A percentile compares a stretch with the other conserved stretches of the same genome.
These are phyloP conservation scores for Bertia moriformis DNA, from an alignment of 2,329 filamentous ascomycete genomes.

Conservation along the genomic window DNA sequence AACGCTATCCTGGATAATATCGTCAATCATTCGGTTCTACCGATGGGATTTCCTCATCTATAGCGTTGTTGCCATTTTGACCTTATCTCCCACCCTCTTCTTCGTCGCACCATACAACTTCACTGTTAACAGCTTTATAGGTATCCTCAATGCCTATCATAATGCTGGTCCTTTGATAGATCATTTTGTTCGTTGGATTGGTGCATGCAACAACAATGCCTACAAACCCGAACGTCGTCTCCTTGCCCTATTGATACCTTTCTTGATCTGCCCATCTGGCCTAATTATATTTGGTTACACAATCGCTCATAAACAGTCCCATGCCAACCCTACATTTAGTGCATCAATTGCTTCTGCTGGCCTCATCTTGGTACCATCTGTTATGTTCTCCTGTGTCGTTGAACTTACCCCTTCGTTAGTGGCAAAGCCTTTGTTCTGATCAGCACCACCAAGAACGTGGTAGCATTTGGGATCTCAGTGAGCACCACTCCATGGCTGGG, in stretches of 20 bases:
- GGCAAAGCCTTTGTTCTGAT: constrained; percentile 18
- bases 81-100: constrained; percentile 11
- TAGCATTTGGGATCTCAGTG: constrained; percentile 8
- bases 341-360: constrained; percentile 12
- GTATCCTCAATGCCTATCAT: constrained; percentile 11
- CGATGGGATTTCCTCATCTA: background rate
- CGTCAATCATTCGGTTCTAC: no score
- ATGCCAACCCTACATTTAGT: constrained; percentile 12
- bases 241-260: constrained; percentile 19
- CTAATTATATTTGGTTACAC: constrained; percentile 16
- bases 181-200: constrained; percentile 15
- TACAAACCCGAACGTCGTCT: constrained; percentile 23
- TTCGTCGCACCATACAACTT: constrained; percentile 16
- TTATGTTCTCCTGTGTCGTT: constrained; percentile 16
- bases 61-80: constrained; percentile 10
- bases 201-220: constrained; percentile 14
- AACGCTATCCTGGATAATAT: no score
- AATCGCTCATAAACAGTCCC: constrained; percentile 9
- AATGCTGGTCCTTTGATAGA: constrained; percentile 12
- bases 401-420: constrained; percentile 13
- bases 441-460: constrained; percentile 13
- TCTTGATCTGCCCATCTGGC: constrained; percentile 16
- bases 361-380: constrained; percentile 16
- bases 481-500: constrained; percentile 10
- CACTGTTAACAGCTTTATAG: constrained; percentile 14